Evolutionary conservation across 2,329 filamentous ascomycete genomes (phyloP).

Genomic region (Ophiobolus disseminans): DNA sequence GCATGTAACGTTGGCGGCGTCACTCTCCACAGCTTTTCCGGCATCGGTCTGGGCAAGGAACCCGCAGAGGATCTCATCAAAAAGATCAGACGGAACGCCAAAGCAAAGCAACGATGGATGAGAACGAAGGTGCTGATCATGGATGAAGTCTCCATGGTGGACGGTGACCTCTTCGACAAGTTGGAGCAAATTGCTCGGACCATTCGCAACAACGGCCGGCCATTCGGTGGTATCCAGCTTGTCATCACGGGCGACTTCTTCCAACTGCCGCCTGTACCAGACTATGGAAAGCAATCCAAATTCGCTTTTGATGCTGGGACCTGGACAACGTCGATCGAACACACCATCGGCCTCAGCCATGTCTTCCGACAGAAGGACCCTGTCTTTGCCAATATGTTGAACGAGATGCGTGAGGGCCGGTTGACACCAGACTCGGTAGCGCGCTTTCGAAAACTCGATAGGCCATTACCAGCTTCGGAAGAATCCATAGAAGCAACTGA

Average conservation of each 20-base stretch:
- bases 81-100: conserved; percentile 88
- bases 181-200: conserved; percentile 84
- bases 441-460: conserved; percentile 75
- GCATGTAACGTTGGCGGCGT: conserved; percentile 97
- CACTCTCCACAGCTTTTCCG: conserved; percentile 93
- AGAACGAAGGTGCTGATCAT: conserved; percentile 86
- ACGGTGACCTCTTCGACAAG: conserved; percentile 96
- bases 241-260: conserved; percentile 98
- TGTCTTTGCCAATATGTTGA: conserved; percentile 92
- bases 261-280: conserved; percentile 91
- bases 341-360: conserved; percentile 93
- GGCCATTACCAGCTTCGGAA: conserved; percentile 68
- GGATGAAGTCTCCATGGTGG: conserved; percentile 98
- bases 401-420: conserved; percentile 92
- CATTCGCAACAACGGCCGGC: conserved; percentile 86
- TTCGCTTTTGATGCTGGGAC: conserved; percentile 93
- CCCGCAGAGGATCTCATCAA: conserved; percentile 79
- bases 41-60: conserved; percentile 95
- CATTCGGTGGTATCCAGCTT: conserved; percentile 95
- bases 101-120: conserved; percentile 88
- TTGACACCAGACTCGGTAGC: conserved; percentile 78
- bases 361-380: conserved; percentile 95
- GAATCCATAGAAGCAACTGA: conserved; percentile 86
- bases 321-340: conserved; percentile 91
- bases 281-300: conserved; percentile 74